phyloP scores from a whole-genome alignment of 768 basidiomycete species.

The Leccinum incarnatum region DNA sequence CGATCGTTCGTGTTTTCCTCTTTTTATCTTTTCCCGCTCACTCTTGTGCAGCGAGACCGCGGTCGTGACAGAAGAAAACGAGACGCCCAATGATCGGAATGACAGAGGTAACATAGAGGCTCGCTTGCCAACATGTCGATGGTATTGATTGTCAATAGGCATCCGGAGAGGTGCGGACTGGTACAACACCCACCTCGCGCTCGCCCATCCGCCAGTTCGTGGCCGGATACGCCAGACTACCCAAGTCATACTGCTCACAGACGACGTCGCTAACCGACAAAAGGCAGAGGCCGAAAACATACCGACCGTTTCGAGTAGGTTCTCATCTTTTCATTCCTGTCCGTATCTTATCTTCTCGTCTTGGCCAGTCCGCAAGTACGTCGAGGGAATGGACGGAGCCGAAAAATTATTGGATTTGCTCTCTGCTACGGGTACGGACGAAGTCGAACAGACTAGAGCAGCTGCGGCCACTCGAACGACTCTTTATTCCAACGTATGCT shows the following conservation, averaged over 20 bases:
- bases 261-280: conserved; percentile 81
- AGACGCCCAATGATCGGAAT: conserved; percentile 91
- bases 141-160: conserved; percentile 44
- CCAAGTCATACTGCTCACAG: conserved; percentile 77
- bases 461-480: conserved; percentile 51
- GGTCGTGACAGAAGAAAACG: conserved; percentile 69
- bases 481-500: conserved; percentile 71
- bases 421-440: conserved; percentile 61
- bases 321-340: background rate
- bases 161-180: conserved; percentile 86
- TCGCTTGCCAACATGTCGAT: background rate
- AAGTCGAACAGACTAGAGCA: conserved; percentile 61
- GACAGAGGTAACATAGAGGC: conserved; percentile 64
- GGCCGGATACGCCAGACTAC: conserved; percentile 50
- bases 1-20: conserved; percentile 53
- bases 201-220: conserved; percentile 50
- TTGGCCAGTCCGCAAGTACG: conserved; percentile 68
- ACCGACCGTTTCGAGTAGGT: conserved; percentile 56
- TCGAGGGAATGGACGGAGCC: conserved; percentile 67
- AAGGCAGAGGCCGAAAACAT: conserved; percentile 71
- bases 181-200: conserved; percentile 74
- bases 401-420: conserved; percentile 78
- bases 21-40: background rate
- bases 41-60: conserved; percentile 66
- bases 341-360: background rate